phyloP scores from a whole-genome alignment of 768 basidiomycete species.

The Tulasnella calospora region DNA sequence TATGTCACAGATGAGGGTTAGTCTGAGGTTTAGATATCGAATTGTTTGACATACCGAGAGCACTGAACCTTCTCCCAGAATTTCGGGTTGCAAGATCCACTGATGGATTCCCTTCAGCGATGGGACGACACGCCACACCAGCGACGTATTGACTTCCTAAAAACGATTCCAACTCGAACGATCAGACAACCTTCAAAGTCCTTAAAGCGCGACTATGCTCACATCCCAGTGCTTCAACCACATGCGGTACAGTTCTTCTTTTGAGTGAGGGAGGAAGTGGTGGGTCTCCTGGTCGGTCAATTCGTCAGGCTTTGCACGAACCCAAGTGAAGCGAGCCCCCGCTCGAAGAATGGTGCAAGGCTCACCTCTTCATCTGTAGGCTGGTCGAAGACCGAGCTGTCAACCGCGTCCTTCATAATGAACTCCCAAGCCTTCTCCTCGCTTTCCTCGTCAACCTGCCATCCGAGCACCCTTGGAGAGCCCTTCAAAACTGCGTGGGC shows the following conservation, averaged over 20 bases:
- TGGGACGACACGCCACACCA: slow-evolving; percentile 9
- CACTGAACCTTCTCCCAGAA: neutral
- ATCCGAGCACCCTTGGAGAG: slow-evolving; percentile 19
- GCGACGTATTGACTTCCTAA: slow-evolving; percentile 1
- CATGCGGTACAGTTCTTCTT: slow-evolving; percentile 8
- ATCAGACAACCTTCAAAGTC: neutral
- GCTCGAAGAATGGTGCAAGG: neutral
- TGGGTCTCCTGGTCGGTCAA: neutral
- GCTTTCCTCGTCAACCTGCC: slow-evolving; percentile 20
- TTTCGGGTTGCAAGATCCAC: slow-evolving; percentile 11
- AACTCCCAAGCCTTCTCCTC: slow-evolving; percentile 21
- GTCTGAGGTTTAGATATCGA: neutral
- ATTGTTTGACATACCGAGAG: neutral
- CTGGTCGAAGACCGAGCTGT: slow-evolving; percentile 13
- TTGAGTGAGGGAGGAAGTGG: neutral
- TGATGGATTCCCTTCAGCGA: slow-evolving; percentile 13
- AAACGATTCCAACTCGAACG: neutral
- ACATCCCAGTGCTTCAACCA: slow-evolving; percentile 19
- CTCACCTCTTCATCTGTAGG: slow-evolving; percentile 2
- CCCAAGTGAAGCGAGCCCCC: neutral
- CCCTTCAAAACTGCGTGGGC: slow-evolving; percentile 20
- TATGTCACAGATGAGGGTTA: neutral
- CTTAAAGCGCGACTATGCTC: neutral
- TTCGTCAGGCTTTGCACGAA: neutral
- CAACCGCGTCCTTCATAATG: slow-evolving; percentile 21